Conservation (phyloP, 805 yeast species). For the Saturnispora halmiae region DNA sequence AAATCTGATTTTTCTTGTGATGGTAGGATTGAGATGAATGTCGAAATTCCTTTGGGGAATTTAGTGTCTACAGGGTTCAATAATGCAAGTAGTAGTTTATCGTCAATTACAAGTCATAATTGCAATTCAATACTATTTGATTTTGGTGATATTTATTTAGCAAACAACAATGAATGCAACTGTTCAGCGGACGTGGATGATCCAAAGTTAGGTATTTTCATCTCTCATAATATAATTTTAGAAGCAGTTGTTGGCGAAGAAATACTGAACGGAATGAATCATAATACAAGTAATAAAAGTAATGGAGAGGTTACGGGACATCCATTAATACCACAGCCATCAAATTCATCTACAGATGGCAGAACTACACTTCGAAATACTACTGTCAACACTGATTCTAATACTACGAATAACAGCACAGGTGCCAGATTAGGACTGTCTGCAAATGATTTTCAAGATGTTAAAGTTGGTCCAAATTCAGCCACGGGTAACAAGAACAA, state of each 20-base stretch:
- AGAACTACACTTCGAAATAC: background rate
- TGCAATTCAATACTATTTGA: constrained; percentile 27
- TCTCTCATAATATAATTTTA: constrained; percentile 66
- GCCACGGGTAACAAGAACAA: constrained; percentile 23
- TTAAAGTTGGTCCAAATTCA: constrained; percentile 28
- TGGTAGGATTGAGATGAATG: constrained; percentile 75
- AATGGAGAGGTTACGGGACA: constrained; percentile 4
- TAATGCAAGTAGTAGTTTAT: constrained; percentile 22
- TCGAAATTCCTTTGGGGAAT: constrained; percentile 54
- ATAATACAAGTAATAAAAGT: no score
- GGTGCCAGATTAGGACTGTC: constrained; percentile 1
- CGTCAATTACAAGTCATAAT: constrained; percentile 27
- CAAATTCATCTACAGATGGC: constrained; percentile 3
- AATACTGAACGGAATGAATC: constrained; percentile 33
- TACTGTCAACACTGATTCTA: background rate
- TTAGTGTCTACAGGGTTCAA: constrained; percentile 43
- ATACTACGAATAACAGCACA: background rate
- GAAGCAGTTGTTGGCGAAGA: constrained; percentile 97
- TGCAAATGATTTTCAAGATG: constrained; percentile 16
- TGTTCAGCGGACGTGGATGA: constrained; percentile 77
- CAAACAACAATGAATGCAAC: constrained; percentile 32
- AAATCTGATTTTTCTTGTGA: constrained; percentile 75
- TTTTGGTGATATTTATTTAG: constrained; percentile 17
- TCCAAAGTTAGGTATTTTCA: constrained; percentile 67
- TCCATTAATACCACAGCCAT: constrained; percentile 4